These are phyloP conservation scores for Cyphellophora europaea DNA, from an alignment of 2,329 filamentous ascomycete genomes.

Conservation along the genomic window DNA sequence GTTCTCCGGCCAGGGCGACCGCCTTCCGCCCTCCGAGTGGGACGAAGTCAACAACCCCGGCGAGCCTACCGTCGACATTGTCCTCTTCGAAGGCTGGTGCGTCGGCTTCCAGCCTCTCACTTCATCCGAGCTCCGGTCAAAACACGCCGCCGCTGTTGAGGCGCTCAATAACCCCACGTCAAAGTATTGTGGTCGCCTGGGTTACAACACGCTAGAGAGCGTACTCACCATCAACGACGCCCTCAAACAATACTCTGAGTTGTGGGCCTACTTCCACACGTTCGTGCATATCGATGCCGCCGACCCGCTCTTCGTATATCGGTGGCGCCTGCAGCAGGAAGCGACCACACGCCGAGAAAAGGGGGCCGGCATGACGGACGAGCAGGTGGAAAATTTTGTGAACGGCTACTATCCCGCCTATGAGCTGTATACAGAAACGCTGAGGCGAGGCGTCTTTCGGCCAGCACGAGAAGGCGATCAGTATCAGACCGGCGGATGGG, in stretches of 20 bases:
- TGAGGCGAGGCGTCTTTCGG: conserved; percentile 50
- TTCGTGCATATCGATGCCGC: conserved; percentile 65
- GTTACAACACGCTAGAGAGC: conserved; percentile 45
- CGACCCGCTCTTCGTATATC: conserved; percentile 66
- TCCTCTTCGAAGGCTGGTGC: conserved; percentile 87
- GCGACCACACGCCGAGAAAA: conserved; percentile 53
- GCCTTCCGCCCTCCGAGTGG: conserved; percentile 56
- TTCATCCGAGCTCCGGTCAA: conserved; percentile 45
- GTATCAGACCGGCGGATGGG: conserved; percentile 25
- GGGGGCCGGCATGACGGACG: conserved; percentile 74
- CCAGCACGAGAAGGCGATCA: conserved; percentile 12
- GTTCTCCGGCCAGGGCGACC: conserved; percentile 67
- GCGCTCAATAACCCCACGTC: conserved; percentile 32
- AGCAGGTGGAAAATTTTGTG: conserved; percentile 68
- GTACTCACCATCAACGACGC: conserved; percentile 51
- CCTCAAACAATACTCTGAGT: conserved; percentile 47
- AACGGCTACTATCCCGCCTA: conserved; percentile 65
- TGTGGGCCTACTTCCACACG: conserved; percentile 51
- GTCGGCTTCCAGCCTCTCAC: conserved; percentile 66
- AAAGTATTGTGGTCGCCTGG: conserved; percentile 40
- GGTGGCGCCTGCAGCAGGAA: conserved; percentile 78
- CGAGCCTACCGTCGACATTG: conserved; percentile 41
- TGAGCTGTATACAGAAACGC: conserved; percentile 54
- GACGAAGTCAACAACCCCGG: conserved; percentile 34
- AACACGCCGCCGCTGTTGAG: conserved; percentile 39